Percentiles rank a stretch among this genome's conserved stretches.
Conservation (phyloP, 2,329 filamentous ascomycete species). For the Pyrenophora teres region DNA sequence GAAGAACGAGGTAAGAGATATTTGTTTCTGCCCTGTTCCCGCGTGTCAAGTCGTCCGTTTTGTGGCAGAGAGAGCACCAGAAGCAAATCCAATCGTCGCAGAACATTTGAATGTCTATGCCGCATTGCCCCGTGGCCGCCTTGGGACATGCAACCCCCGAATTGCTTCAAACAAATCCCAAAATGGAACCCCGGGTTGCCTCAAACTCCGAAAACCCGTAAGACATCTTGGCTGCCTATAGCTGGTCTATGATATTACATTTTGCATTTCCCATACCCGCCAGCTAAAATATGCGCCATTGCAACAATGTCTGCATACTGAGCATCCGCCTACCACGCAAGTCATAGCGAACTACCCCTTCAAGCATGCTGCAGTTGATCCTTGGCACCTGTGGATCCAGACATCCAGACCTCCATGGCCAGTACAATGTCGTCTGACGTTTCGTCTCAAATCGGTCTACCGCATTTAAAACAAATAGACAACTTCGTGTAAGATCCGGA, state of each 20-base stretch:
- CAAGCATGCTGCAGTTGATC: slow-evolving; percentile 25
- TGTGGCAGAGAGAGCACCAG: slow-evolving; percentile 20
- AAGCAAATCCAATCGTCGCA: slow-evolving; percentile 20
- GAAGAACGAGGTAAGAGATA: slow-evolving; percentile 63
- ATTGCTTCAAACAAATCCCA: slow-evolving; percentile 24
- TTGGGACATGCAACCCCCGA: slow-evolving; percentile 9
- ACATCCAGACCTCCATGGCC: slow-evolving; percentile 9
- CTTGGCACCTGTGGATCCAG: slow-evolving; percentile 20
- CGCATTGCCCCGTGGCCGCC: not conserved
- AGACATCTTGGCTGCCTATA: not conserved
- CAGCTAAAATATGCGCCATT: slow-evolving; percentile 2
- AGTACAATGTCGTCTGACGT: slow-evolving; percentile 13
- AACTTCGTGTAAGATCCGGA: slow-evolving; percentile 4
- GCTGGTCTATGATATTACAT: slow-evolving; percentile 24
- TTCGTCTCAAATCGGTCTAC: slow-evolving; percentile 3
- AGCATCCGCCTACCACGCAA: slow-evolving; percentile 5
- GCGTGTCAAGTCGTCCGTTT: slow-evolving; percentile 21
- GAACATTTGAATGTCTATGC: slow-evolving; percentile 15
- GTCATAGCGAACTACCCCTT: slow-evolving; percentile 16
- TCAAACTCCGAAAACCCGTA: slow-evolving; percentile 3
- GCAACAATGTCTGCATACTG: slow-evolving; percentile 3
- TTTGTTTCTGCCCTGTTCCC: slow-evolving; percentile 16
- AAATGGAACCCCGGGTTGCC: slow-evolving; percentile 24
- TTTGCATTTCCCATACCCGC: slow-evolving; percentile 24
- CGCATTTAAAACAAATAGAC: slow-evolving; percentile 13